Evolutionary conservation across 2,329 filamentous ascomycete species (phyloP), one percentile per base, ranked within the genome.

Genomic region (Clathrospora elynae): DNA sequence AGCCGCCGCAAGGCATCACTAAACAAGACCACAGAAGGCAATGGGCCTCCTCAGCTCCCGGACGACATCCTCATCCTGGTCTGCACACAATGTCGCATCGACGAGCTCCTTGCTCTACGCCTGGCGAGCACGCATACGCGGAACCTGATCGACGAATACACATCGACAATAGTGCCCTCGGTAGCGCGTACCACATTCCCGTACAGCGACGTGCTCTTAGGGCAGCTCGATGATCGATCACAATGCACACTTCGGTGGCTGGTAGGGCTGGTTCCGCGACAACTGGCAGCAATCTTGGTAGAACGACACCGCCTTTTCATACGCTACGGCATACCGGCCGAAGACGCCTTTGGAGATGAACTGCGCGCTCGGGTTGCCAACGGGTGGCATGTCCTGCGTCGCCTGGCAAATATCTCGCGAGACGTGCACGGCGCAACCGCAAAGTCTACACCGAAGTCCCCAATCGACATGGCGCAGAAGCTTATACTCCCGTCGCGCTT

Each of bases 11-110:
- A 35, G 17, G 6, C 20, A n/a, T 17, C 22, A 13, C 22, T 12
- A 14, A 30, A 19, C 5, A 10, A 17, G 16, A n/a, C 22, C 6
- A 25, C 7, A 13, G 13, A 18, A 13, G 12, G 8, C 34, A 33
- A 25, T 56, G 61, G 36, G 32, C 10, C 37, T n/a, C 18, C 49
- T 24, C 42, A 49, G 6, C 49, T 67, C 3, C 61, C 62, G 6
- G 62, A 65, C 24, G 62, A 68, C 25, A 40, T 68, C 12, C 59
- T 70, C 28, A 61, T 68, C 37, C 24, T 62, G 6, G 53, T 68
- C 12, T 52, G 45, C 33, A 59, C 45, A 6, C 51, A 57, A 37
- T 67, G 61, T 33, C 52, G 53, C 26, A 52, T 69, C 32, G 62
- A 66, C 37, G 57, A 61, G 20, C 42, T 69, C 9, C 42, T 61